Conservation (phyloP, 345 rosid species). For the Brassica napus region Da-Ae NC_063439.1:5055001-5055500, state of each 20-base stretch:
- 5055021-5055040: slow-evolving; percentile 83
- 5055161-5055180: slow-evolving; percentile 46
- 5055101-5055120: slow-evolving; percentile 37
- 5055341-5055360: background rate
- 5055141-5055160: slow-evolving; percentile 70
- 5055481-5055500: slow-evolving; percentile 3
- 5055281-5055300: slow-evolving; percentile 87
- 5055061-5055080: slow-evolving; percentile 84
- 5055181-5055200: slow-evolving; percentile 45
- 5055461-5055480: slow-evolving; percentile 21
- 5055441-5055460: slow-evolving; percentile 21
- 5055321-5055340: background rate
- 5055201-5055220: slow-evolving; percentile 46
- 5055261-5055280: slow-evolving; percentile 43
- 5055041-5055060: slow-evolving; percentile 70
- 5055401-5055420: background rate
- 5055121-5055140: slow-evolving; percentile 51
- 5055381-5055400: slow-evolving; percentile 6
- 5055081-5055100: slow-evolving; percentile 60
- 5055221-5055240: slow-evolving; percentile 43
- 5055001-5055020: slow-evolving; percentile 45
- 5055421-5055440: slow-evolving; percentile 18
- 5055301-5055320: slow-evolving; percentile 23
- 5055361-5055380: background rate
- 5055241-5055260: slow-evolving; percentile 42